A percentile compares a stretch with the other conserved stretches of the same genome.
Evolutionary conservation across 345 rosid genomes (phyloP).

Genomic region (Corchorus olitorius): DNA sequence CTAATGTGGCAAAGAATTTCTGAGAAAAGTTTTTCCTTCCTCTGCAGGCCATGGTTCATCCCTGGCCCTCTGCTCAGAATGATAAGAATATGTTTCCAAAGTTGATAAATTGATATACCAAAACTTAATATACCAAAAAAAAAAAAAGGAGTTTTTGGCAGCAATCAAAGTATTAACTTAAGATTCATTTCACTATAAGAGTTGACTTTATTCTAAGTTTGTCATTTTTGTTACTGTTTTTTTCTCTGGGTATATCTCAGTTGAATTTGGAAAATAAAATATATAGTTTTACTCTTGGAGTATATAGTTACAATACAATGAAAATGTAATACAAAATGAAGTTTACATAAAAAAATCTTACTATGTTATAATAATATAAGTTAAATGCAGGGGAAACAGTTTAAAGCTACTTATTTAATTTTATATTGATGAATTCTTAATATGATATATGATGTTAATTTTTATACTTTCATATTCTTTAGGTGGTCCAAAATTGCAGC

Average conservation of each 20-base stretch:
- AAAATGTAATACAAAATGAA: not conserved
- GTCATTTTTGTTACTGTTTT: not conserved
- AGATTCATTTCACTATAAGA: not conserved
- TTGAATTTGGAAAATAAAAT: not conserved
- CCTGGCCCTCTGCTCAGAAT: no score
- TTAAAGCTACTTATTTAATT: no score
- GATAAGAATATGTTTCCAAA: not conserved
- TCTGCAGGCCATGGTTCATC: not conserved
- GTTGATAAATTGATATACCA: not conserved
- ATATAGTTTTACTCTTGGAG: not conserved
- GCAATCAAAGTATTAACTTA: not conserved
- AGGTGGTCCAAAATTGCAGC: slow-evolving; percentile 93
- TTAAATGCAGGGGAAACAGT: not conserved
- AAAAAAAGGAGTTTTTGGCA: not conserved
- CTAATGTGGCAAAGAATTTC: not conserved
- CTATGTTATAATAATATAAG: not conserved
- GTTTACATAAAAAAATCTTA: not conserved
- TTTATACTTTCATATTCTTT: not conserved
- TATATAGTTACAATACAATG: not conserved
- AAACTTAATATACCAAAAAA: no score
- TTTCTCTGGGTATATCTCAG: not conserved
- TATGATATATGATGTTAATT: not conserved
- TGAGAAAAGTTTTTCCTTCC: not conserved
- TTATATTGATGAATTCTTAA: no score
- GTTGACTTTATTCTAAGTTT: not conserved